These are phyloP conservation scores for Candida albicans DNA, from an alignment of 1,139 yeast genomes.

Conservation along the genomic window DNA sequence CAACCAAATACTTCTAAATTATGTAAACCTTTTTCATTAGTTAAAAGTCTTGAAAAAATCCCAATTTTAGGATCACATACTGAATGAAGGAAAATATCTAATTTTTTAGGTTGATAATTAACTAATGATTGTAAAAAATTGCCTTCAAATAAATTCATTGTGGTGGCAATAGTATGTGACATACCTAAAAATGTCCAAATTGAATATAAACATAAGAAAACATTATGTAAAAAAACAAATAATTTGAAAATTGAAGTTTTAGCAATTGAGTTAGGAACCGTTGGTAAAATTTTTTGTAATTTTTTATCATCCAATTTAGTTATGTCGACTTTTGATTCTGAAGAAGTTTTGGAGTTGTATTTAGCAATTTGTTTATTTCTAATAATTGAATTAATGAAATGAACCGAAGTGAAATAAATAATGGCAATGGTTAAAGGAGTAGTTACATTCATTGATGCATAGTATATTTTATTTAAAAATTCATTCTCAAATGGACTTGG, in stretches of 20 bases:
- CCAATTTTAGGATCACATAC: conserved; percentile 65
- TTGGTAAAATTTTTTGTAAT: conserved; percentile 35
- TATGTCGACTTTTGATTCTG: not conserved
- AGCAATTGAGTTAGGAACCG: conserved; percentile 58
- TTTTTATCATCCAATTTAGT: conserved; percentile 8
- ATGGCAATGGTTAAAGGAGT: conserved; percentile 62
- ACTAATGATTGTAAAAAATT: conserved; percentile 13
- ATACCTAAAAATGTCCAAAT: conserved; percentile 76
- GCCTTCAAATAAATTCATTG: conserved; percentile 29
- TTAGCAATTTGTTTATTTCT: conserved; percentile 35
- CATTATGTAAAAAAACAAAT: conserved; percentile 62
- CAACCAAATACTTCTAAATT: conserved; percentile 64
- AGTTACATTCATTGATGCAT: conserved; percentile 35
- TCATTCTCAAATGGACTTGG: conserved; percentile 37
- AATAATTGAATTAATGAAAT: conserved; percentile 49
- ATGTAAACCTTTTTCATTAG: conserved; percentile 13
- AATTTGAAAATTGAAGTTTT: conserved; percentile 47
- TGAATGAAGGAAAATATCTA: conserved; percentile 49
- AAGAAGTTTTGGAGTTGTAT: conserved; percentile 16
- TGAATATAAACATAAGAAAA: conserved; percentile 63
- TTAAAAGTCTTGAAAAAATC: conserved; percentile 40
- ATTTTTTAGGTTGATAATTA: conserved; percentile 12
- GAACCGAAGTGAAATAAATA: conserved; percentile 61
- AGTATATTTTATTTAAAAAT: conserved; percentile 27
- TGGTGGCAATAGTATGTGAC: conserved; percentile 48